Percentiles rank a stretch among this genome's conserved stretches.
Evolutionary conservation across 352 stramenopile genomes (phyloP).

Genomic region (Phytophthora agathidicida): DNA sequence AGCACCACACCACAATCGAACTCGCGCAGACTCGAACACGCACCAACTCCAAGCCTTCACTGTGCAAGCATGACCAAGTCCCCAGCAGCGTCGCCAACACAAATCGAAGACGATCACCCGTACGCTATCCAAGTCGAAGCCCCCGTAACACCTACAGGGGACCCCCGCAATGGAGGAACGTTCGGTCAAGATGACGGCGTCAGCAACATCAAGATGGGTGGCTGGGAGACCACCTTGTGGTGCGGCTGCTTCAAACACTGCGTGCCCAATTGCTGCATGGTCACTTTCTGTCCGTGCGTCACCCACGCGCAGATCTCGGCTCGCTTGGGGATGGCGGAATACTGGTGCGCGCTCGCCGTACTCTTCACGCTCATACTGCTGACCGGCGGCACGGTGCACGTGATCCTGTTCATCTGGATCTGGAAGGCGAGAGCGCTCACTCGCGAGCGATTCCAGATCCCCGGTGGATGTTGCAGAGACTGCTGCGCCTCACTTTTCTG

Average conservation of each 20-base stretch:
- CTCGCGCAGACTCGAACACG: background rate
- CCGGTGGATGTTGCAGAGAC: conserved; percentile 27
- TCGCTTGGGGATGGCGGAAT: conserved; percentile 36
- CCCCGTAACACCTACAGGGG: conserved; percentile 13
- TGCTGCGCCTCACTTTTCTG: conserved; percentile 41
- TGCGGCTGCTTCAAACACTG: conserved; percentile 49
- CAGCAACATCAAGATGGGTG: conserved; percentile 24
- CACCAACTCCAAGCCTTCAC: background rate
- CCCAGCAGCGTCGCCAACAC: background rate
- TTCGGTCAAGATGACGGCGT: conserved; percentile 3
- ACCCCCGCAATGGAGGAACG: background rate
- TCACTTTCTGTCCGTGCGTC: conserved; percentile 46
- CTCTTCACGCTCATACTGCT: conserved; percentile 32
- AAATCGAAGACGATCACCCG: conserved; percentile 9
- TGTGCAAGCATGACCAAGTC: conserved; percentile 10
- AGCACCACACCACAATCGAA: conserved; percentile 11
- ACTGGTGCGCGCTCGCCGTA: conserved; percentile 28
- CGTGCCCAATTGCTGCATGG: conserved; percentile 59
- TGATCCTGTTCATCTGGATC: conserved; percentile 41
- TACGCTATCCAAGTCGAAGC: conserved; percentile 39
- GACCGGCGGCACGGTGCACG: conserved; percentile 25
- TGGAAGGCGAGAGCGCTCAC: conserved; percentile 28
- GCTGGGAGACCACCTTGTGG: conserved; percentile 32
- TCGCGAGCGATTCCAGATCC: conserved; percentile 35
- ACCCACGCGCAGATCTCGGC: conserved; percentile 44